Base-by-base conservation (phyloP, 768 basidiomycete genomes). In the Xerocomus potaroensis region DNA sequence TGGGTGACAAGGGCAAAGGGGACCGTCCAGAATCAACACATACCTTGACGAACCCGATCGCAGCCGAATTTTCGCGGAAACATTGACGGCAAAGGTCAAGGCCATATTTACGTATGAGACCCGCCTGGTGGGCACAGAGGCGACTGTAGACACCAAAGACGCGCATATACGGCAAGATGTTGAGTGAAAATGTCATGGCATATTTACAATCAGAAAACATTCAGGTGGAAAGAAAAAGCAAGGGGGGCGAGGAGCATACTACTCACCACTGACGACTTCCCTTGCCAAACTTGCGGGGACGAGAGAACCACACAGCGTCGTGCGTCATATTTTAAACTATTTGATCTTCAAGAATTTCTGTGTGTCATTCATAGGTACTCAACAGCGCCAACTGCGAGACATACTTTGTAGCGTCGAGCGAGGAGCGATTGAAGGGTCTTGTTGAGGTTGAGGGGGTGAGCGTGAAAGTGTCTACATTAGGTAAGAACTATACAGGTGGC, bases 301-400 rank as follows among this genome's bases (percentile, higher is more conserved):
- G 89, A 70, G 90, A 91, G 74, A 92, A 93, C 92, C 93, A 96
- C 74, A 96, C 84, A 62, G 91, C 86, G 79, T 94, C 90, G 90
- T 95, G 93, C 65, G 93, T 93, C 93, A 95, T 96, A 74, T 81
- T 84, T 91, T 88, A 92, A 91, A 75, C 79, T 83, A 50, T 41
- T 18, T 0, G 51, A 48, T 51, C 18, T 43, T 23, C 44, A 52
- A 32, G 37, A 6, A 15, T 0, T 41, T 49, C 37, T 45, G 30
- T 8, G 19, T 4, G 8, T 42, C 22, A 22, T 23, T 14, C 37
- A 10, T 34, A 30, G 32, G 21, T 12, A 22, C 19, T 8, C 18
- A 38, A 12, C 15, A 4, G 4, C n/a, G 38, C 3, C 12, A 4
- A 24, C 26, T 42, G 44, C 6, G 34, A 14, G n/a, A 43, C 47